phyloP scores from a whole-genome alignment of 768 basidiomycete species.

The Daedalea quercina region DNA sequence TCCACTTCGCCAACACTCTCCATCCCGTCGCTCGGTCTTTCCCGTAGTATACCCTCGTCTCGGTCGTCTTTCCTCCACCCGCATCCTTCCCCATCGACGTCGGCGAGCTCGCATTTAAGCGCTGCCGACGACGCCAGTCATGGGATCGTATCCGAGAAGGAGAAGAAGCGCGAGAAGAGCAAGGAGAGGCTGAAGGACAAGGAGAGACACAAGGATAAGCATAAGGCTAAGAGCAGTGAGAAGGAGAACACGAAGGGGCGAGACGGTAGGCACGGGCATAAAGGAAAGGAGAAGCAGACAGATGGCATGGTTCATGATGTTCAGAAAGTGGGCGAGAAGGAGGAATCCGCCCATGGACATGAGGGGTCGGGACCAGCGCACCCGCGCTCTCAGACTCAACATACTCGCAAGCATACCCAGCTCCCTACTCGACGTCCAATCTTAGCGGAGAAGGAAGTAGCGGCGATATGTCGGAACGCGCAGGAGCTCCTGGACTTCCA shows the following conservation, averaged over 20 bases:
- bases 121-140: background rate
- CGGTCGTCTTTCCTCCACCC: conserved; percentile 15
- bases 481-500: conserved; percentile 63
- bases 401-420: background rate
- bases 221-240: conserved; percentile 1
- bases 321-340: background rate
- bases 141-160: background rate
- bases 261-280: background rate
- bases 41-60: conserved; percentile 13
- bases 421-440: conserved; percentile 23
- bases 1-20: conserved; percentile 13
- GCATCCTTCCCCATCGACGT: conserved; percentile 7
- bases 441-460: conserved; percentile 53
- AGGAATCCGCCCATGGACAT: background rate
- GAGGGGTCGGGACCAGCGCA: background rate
- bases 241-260: background rate
- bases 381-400: background rate
- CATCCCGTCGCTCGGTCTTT: conserved; percentile 14
- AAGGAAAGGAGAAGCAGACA: background rate
- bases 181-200: background rate
- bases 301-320: background rate
- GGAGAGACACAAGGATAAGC: conserved; percentile 1
- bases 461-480: conserved; percentile 58
- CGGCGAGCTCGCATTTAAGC: conserved; percentile 2
- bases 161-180: conserved; percentile 1